These are phyloP conservation scores for Pyracantha coccinea DNA, from an alignment of 331 rosid genomes.

Conservation along the genomic window DNA sequence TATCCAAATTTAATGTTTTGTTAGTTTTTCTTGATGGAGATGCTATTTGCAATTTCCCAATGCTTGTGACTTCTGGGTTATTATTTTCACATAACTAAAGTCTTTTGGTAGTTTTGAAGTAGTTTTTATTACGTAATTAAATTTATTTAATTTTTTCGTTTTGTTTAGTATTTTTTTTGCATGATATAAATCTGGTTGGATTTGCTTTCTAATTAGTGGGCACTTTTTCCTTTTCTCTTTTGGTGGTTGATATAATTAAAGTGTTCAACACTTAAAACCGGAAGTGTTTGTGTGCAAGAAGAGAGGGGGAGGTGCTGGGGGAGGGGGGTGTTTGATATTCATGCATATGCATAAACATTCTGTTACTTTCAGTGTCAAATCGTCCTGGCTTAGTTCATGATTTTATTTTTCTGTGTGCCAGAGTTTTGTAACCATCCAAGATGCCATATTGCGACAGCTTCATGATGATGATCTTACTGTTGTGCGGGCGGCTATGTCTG, in stretches of 20 bases:
- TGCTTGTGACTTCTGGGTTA: background rate
- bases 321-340: background rate
- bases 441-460: constrained; percentile 65
- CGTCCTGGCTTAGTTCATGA: constrained; percentile 1
- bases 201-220: background rate
- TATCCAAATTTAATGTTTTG: background rate
- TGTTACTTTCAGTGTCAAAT: background rate
- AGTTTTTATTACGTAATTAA: too few species aligned
- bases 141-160: too few species aligned
- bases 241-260: background rate
- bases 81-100: background rate
- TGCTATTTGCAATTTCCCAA: background rate
- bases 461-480: constrained; percentile 74
- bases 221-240: background rate
- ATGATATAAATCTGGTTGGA: background rate
- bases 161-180: too few species aligned
- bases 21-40: background rate
- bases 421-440: constrained; percentile 59
- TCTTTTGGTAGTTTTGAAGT: background rate
- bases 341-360: background rate
- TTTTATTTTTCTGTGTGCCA: constrained; percentile 25
- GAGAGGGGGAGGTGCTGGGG: background rate
- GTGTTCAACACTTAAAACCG: background rate
- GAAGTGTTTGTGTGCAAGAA: background rate
- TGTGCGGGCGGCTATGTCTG: constrained; percentile 59